phyloP scores from a whole-genome alignment of 2,329 filamentous ascomycete genomes.

The Paracamarosporium sp. region DNA sequence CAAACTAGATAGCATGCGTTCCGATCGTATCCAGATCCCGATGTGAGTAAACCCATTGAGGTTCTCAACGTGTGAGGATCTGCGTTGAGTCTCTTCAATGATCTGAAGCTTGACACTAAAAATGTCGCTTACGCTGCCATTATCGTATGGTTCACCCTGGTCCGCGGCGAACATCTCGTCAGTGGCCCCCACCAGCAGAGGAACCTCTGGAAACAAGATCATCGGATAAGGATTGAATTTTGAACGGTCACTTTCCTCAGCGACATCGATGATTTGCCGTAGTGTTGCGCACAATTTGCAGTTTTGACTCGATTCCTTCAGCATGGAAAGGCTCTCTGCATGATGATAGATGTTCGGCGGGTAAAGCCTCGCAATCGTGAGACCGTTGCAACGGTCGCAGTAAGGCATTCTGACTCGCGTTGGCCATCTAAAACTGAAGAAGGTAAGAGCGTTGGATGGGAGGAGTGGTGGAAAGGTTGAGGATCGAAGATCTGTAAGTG shows the following conservation, averaged over 20 bases:
- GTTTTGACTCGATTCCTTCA: not conserved
- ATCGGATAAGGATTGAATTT: not conserved
- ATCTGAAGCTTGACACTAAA: not conserved
- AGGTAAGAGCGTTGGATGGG: too few relatives aligned
- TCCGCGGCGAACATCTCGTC: not conserved
- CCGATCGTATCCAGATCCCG: not conserved
- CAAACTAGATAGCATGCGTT: not conserved
- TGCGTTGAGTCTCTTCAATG: not conserved
- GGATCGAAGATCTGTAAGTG: too few relatives aligned
- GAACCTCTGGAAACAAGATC: not conserved
- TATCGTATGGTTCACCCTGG: not conserved
- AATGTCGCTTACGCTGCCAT: not conserved
- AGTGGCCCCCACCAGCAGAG: not conserved
- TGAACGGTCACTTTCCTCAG: not conserved
- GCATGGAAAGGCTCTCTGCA: not conserved
- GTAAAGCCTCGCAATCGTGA: conserved; percentile 1
- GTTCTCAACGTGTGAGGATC: not conserved
- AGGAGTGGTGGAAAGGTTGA: too few relatives aligned
- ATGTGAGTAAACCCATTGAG: not conserved
- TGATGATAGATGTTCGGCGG: conserved; percentile 7
- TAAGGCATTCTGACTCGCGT: too few relatives aligned
- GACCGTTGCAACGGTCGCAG: not conserved
- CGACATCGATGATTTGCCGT: not conserved
- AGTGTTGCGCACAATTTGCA: conserved; percentile 7
- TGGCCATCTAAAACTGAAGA: too few relatives aligned